Base-by-base conservation (phyloP, 2,329 filamentous ascomycete genomes). In the Exophiala mesophila region DNA sequence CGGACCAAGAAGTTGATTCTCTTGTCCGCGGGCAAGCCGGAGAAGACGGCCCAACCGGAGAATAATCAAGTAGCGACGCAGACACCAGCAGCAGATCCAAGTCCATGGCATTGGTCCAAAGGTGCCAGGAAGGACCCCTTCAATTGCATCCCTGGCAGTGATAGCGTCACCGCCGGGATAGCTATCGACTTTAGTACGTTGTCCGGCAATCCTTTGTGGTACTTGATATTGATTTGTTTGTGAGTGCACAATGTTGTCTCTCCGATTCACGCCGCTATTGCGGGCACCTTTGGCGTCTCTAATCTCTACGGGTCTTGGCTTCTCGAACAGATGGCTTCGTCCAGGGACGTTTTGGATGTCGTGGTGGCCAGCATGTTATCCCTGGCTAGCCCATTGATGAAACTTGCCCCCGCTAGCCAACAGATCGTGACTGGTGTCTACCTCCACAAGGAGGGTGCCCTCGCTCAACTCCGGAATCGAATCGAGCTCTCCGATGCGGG, bases 271-370 rank as follows among this genome's bases (percentile, higher is more conserved):
- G 31, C 31, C 18, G 15, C 31, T 10, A 19, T 34, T 3, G 15
- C 31, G 31, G 12, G 15, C 12, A 10, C 18, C 12, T 34, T 34
- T 34, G 31, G 31, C 12, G 18, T 16, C 12, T 17, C 31, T n/a
- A 34, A 34, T 10, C 4, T 34, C 4, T 34, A 34, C 31, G 31
- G 31, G 18, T 19, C 15, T 12, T 34, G 31, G 31, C 15, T 34
- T 10, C 31, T 34, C 15, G 31, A 34, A 12, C 31, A 34, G 12
- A 16, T 34, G 31, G 4, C 31, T 16, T 16, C 12, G 10, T 34
- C 10, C 31, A 16, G 15, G 10, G 31, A 34, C 15, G 15, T 34
- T 12, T 12, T 34, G 10, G 12, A 34, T 17, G 31, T 19, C 15
- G 12, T 34, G 18, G 31, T 19, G 15, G 31, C 31, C 12, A 19